A percentile compares a stretch with the other conserved stretches of the same genome.
Evolutionary conservation across 2,329 filamentous ascomycete genomes (phyloP).

Genomic region (Microdochium paspali): DNA sequence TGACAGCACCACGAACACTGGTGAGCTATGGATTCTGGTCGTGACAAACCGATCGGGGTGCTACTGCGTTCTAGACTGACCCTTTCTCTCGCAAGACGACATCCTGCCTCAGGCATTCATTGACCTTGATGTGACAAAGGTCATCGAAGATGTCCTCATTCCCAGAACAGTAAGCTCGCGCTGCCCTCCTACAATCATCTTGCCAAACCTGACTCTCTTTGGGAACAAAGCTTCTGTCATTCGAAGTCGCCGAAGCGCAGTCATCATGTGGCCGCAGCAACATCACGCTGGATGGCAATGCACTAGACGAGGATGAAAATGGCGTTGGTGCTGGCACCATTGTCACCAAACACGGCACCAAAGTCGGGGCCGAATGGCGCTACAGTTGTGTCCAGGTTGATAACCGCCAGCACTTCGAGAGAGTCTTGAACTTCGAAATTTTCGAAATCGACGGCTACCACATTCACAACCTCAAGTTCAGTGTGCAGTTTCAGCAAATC

Average conservation of each 20-base stretch:
- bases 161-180: slow-evolving; percentile 13
- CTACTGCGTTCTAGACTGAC: background rate
- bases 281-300: slow-evolving; percentile 35
- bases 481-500: slow-evolving; percentile 35
- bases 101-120: slow-evolving; percentile 13
- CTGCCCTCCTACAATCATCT: background rate
- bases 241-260: slow-evolving; percentile 34
- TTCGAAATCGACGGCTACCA: slow-evolving; percentile 29
- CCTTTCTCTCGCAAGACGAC: background rate
- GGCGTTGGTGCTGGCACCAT: slow-evolving; percentile 32
- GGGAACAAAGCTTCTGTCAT: slow-evolving; percentile 20
- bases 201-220: slow-evolving; percentile 12
- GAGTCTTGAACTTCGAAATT: slow-evolving; percentile 34
- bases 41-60: background rate
- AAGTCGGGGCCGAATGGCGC: slow-evolving; percentile 34
- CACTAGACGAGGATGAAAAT: slow-evolving; percentile 26
- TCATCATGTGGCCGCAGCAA: slow-evolving; percentile 36
- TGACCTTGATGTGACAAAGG: slow-evolving; percentile 11
- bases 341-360: slow-evolving; percentile 23
- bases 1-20: background rate
- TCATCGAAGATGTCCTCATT: slow-evolving; percentile 7
- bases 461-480: slow-evolving; percentile 28
- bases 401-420: slow-evolving; percentile 25
- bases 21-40: background rate
- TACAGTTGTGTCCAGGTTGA: slow-evolving; percentile 34